phyloP scores from a whole-genome alignment of 257 asterid genomes.

The Cruciata laevipes region DNA sequence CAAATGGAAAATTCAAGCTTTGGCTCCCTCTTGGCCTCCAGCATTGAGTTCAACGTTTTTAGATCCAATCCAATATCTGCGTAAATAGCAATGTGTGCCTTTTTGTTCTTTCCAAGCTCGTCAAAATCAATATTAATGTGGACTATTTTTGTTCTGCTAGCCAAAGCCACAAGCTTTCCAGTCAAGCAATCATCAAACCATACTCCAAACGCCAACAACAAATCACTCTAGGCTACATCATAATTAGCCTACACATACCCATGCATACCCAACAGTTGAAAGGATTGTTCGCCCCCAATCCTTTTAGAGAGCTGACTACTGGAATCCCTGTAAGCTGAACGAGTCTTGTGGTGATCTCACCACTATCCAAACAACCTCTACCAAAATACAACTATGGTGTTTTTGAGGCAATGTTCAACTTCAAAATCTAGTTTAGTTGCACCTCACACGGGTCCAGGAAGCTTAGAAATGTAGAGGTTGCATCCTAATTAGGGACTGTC shows the following conservation, averaged over 20 bases:
- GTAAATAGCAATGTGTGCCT: constrained; percentile 52
- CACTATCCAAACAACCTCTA: constrained; percentile 80
- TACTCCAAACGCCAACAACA: too few relatives aligned
- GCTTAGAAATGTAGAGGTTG: too few relatives aligned
- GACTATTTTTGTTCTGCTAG: constrained; percentile 75
- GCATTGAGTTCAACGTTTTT: constrained; percentile 42
- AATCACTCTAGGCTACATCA: too few relatives aligned
- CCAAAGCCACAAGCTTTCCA: constrained; percentile 73
- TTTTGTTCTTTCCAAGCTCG: constrained; percentile 42
- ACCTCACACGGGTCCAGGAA: too few relatives aligned
- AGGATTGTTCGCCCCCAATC: constrained; percentile 48
- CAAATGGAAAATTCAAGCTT: constrained; percentile 47
- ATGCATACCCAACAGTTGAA: constrained; percentile 89
- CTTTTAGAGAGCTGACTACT: constrained; percentile 72
- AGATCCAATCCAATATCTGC: constrained; percentile 58
- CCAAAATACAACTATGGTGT: constrained; percentile 73
- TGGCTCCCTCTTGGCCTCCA: constrained; percentile 29
- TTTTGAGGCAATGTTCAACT: constrained; percentile 46
- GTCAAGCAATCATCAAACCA: constrained; percentile 49
- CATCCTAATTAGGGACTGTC: constrained; percentile 67
- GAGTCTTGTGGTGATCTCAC: too few relatives aligned
- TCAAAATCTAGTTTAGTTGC: too few relatives aligned
- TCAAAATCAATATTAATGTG: constrained; percentile 79
- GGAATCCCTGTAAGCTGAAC: constrained; percentile 62
- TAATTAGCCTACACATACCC: constrained; percentile 30